Evolutionary conservation across 2,329 filamentous ascomycete species (phyloP).

Genomic region (Nakataea oryzae): DNA sequence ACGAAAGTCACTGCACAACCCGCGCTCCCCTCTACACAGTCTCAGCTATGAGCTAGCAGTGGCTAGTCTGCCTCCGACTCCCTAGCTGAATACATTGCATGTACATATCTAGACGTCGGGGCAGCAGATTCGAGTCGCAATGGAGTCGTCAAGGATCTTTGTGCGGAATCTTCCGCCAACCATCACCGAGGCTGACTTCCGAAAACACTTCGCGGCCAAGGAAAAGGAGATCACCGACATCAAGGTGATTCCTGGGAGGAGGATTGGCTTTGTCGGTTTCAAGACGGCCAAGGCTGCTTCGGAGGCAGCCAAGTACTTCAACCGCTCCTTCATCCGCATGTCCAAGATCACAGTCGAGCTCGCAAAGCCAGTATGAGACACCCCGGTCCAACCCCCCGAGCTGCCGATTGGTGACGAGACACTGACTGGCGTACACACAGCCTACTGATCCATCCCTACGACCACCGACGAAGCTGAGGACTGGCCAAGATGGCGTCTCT

Average conservation of each 20-base stretch:
- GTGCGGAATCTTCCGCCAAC: conserved; percentile 74
- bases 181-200: conserved; percentile 75
- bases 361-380: conserved; percentile 58
- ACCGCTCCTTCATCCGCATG: conserved; percentile 91
- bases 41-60: background rate
- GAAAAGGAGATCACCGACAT: conserved; percentile 77
- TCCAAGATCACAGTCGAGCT: conserved; percentile 86
- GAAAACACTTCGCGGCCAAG: conserved; percentile 71
- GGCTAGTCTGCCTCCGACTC: background rate
- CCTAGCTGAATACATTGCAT: background rate
- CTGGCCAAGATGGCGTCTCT: background rate
- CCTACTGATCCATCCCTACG: conserved; percentile 30
- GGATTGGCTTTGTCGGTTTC: conserved; percentile 95
- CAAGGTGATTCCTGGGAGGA: conserved; percentile 78
- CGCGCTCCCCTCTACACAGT: background rate
- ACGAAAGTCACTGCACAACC: background rate
- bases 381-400: background rate
- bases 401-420: conserved; percentile 9
- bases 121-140: conserved; percentile 13
- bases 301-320: conserved; percentile 86
- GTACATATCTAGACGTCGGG: background rate
- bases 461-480: conserved; percentile 7
- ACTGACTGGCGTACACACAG: conserved; percentile 13
- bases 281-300: conserved; percentile 70
- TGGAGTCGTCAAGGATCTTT: conserved; percentile 60